Base-by-base conservation (phyloP, 148 eudicot species). In the Limonium bicolor region DNA sequence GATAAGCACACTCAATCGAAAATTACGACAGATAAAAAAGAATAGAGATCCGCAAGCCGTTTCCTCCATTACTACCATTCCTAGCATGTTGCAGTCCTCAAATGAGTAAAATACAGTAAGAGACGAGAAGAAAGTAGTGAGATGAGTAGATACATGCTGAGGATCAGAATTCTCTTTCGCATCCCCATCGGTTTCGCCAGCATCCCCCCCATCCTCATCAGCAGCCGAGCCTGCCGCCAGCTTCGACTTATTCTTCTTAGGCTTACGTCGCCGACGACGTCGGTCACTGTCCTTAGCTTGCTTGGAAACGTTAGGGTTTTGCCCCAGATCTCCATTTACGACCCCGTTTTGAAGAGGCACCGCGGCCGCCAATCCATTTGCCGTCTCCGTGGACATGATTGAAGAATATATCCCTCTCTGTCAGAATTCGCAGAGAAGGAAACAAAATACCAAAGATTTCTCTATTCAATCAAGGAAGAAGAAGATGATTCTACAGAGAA, bases 191-290 rank as follows among this genome's bases (percentile, higher is more conserved):
- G 37, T 56, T 33, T 36, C n/a, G 21, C 41, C 71, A 16, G 48
- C 58, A 6, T 58, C 68, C 18, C 56, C 63, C 15, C 42, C 61
- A 6, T 59, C 76, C 45, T 39, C 47, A 16, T 67, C 73, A 13
- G 48, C 62, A 15, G 42, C 64, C 34, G 24, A 57, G n/a, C n/a
- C n/a, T 2, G 43, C 54, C 19, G 41, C 4, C 11, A 1, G 31
- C 17, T 32, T 18, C 8, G 50, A 27, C 50, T 27, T 5, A 60
- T 69, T 85, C 66, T 86, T 86, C 78, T 81, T 86, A 68, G 77
- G 83, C 62, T 86, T 82, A 33, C 92, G 80, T 3, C 95, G 63
- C 37, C 93, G 82, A 22, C 93, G 69, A 0, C 87, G 74, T 1
- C 93, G 68, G 39, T 81, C 95, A 12, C 51, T 54, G 25, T 81